Conservation (phyloP, 1,284 basidiomycete species). For the Trametes versicolor region DNA sequence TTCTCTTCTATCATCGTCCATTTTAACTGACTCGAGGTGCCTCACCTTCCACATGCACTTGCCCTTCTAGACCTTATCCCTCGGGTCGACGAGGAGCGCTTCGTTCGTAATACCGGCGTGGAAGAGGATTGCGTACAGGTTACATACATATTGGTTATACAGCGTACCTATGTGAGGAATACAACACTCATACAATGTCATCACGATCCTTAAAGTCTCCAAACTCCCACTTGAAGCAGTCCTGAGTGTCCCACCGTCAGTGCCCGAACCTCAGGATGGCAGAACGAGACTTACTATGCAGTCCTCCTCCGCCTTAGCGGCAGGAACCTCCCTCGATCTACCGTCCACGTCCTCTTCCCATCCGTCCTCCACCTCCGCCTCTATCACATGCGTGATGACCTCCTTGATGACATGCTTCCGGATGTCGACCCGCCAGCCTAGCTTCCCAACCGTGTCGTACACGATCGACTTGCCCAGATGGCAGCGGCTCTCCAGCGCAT, state of each 20-base stretch:
- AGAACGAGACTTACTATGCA: slow-evolving; percentile 54
- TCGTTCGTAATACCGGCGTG: slow-evolving; percentile 10
- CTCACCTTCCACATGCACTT: too few relatives aligned
- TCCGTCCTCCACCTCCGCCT: slow-evolving; percentile 63
- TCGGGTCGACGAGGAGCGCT: slow-evolving; percentile 2
- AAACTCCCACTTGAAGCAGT: slow-evolving; percentile 77
- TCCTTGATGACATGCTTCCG: slow-evolving; percentile 82
- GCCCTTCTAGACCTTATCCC: too few relatives aligned
- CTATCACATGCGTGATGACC: slow-evolving; percentile 78
- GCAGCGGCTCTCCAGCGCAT: slow-evolving; percentile 72
- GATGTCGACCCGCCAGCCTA: slow-evolving; percentile 86
- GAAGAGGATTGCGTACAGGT: slow-evolving; percentile 14
- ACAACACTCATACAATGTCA: slow-evolving; percentile 22
- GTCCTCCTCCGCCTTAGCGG: slow-evolving; percentile 46
- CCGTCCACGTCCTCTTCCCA: slow-evolving; percentile 56
- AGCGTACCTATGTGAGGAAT: neutral
- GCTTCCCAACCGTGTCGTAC: slow-evolving; percentile 88
- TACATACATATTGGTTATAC: slow-evolving; percentile 13
- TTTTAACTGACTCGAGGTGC: too few relatives aligned
- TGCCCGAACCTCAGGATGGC: neutral
- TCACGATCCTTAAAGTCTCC: slow-evolving; percentile 54
- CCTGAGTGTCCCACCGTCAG: slow-evolving; percentile 48
- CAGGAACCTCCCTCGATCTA: slow-evolving; percentile 46
- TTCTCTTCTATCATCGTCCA: too few relatives aligned
- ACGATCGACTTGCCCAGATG: slow-evolving; percentile 80